Percentiles rank a stretch among this genome's conserved stretches.
Conservation (phyloP, 768 basidiomycete species). For the Tephrocybe rancida region DNA sequence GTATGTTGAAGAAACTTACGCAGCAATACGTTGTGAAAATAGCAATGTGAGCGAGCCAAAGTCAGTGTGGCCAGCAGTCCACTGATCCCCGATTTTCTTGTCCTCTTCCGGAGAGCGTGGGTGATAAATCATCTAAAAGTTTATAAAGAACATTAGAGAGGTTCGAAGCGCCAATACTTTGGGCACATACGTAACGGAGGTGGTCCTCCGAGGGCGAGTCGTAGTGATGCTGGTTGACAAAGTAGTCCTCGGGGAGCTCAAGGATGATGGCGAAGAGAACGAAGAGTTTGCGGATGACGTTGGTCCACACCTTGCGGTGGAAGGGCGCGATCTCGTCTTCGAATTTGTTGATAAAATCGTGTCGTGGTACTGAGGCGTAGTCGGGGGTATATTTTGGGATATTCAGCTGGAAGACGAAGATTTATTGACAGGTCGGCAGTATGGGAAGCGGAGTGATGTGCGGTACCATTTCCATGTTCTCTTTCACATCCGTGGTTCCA, state of each 20-base stretch:
- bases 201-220: constrained; percentile 34
- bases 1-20: background rate
- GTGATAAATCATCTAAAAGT: constrained; percentile 33
- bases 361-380: constrained; percentile 18
- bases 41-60: constrained; percentile 36
- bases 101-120: constrained; percentile 42
- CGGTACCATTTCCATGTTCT: constrained; percentile 36
- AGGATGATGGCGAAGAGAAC: constrained; percentile 40
- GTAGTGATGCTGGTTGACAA: constrained; percentile 42
- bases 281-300: constrained; percentile 30
- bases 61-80: constrained; percentile 50
- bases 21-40: constrained; percentile 32
- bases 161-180: background rate
- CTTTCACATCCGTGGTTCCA: constrained; percentile 34
- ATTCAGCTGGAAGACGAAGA: constrained; percentile 23
- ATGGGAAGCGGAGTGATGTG: background rate
- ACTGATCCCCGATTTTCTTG: constrained; percentile 40
- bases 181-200: constrained; percentile 28
- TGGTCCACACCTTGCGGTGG: constrained; percentile 30
- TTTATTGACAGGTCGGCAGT: background rate
- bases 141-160: too few relatives aligned
- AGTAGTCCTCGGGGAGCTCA: constrained; percentile 48
- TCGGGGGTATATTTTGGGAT: constrained; percentile 33
- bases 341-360: constrained; percentile 26
- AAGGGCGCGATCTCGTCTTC: constrained; percentile 30